phyloP scores from a whole-genome alignment of 78 protist genomes.

The Cyanophora paradoxa region DNA sequence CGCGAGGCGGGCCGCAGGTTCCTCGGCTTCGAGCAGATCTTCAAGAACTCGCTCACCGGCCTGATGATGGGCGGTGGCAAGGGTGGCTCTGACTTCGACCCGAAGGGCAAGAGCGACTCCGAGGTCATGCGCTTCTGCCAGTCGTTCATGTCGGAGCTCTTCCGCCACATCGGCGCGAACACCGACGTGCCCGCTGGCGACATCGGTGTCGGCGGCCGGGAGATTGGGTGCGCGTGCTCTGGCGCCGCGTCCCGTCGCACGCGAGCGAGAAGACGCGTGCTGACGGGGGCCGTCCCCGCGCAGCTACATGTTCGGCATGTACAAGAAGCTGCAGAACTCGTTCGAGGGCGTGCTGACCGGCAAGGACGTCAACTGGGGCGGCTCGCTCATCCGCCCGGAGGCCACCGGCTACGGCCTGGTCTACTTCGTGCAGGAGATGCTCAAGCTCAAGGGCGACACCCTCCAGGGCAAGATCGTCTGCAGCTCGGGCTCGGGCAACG shows the following conservation, averaged over 20 bases:
- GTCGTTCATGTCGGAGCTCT: conserved; percentile 61
- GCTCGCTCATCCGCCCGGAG: conserved; percentile 66
- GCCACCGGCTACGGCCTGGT: conserved; percentile 76
- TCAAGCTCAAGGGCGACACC: background rate
- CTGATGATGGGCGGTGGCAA: conserved; percentile 71
- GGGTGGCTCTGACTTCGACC: conserved; percentile 74
- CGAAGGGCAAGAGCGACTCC: conserved; percentile 53
- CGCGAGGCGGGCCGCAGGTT: too few relatives aligned
- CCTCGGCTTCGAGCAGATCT: conserved; percentile 72
- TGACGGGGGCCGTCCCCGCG: too few relatives aligned
- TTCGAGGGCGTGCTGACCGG: conserved; percentile 59
- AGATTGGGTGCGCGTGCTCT: too few relatives aligned
- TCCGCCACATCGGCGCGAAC: conserved; percentile 49
- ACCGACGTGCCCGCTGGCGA: conserved; percentile 77
- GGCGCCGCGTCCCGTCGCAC: too few relatives aligned
- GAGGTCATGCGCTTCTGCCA: conserved; percentile 64
- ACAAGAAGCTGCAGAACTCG: conserved; percentile 22
- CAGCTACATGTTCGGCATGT: conserved; percentile 55
- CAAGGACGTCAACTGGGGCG: conserved; percentile 54
- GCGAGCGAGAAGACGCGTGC: too few relatives aligned
- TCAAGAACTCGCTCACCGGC: conserved; percentile 66
- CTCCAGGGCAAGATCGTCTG: conserved; percentile 23
- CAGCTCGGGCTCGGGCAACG: conserved; percentile 67
- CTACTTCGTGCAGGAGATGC: conserved; percentile 35
- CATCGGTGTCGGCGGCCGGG: conserved; percentile 71